Evolutionary conservation across 2,329 filamentous ascomycete species (phyloP).

Genomic region (Phaeomoniella chlamydospora): DNA sequence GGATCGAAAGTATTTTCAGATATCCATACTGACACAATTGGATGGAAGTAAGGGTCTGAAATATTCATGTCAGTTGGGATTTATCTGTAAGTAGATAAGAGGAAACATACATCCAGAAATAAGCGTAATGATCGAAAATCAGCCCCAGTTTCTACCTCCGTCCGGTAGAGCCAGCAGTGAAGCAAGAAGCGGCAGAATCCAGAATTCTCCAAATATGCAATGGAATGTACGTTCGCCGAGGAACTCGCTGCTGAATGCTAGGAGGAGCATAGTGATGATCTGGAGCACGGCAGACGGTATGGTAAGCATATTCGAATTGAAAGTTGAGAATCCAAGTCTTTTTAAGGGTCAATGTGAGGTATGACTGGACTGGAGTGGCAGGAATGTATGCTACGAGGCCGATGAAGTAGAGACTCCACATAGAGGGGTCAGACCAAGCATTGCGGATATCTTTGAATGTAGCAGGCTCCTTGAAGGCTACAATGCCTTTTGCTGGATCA

Average conservation of each 20-base stretch:
- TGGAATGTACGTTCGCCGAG: conserved; percentile 39
- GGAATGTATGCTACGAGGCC: conserved; percentile 31
- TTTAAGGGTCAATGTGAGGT: conserved; percentile 40
- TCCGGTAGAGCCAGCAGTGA: conserved; percentile 31
- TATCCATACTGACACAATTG: conserved; percentile 22
- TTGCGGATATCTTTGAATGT: conserved; percentile 28
- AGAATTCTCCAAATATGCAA: conserved; percentile 35
- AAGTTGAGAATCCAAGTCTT: conserved; percentile 15
- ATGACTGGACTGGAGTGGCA: conserved; percentile 30
- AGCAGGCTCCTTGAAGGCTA: conserved; percentile 27
- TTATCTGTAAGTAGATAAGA: background rate
- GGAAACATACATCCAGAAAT: conserved; percentile 25
- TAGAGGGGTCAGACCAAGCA: conserved; percentile 30
- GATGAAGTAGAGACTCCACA: conserved; percentile 37
- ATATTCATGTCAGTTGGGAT: background rate
- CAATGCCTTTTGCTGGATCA: conserved; percentile 38
- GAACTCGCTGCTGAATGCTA: conserved; percentile 35
- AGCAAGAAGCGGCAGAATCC: conserved; percentile 35
- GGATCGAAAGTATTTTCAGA: too few species aligned
- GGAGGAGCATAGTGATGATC: conserved; percentile 34
- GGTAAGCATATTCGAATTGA: conserved; percentile 17
- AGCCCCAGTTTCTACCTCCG: conserved; percentile 29
- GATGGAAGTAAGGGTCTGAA: conserved; percentile 36
- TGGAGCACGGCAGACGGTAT: conserved; percentile 21
- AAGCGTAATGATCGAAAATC: conserved; percentile 34